Evolutionary conservation across 176 grass and related monocot species (phyloP).

Genomic region (sorghum (Sorghum bicolor)): DNA sequence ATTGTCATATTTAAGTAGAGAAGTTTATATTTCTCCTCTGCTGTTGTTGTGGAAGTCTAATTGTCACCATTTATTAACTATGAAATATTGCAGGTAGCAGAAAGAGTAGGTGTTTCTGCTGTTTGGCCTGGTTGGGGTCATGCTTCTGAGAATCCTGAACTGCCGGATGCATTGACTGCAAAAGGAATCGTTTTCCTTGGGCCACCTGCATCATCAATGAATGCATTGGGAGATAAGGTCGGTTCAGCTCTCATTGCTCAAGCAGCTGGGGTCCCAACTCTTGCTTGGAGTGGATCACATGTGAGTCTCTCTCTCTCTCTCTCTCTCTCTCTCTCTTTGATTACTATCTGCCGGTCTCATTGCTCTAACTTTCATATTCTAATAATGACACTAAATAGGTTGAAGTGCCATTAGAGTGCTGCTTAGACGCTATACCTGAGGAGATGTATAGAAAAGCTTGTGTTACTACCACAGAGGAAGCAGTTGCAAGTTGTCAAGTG

Average conservation of each 20-base stretch:
- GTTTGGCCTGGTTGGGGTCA: conserved; percentile 99
- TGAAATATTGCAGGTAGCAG: conserved; percentile 55
- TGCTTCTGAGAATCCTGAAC: conserved; percentile 97
- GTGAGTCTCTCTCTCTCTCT: conserved; percentile 46
- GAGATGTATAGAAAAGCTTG: conserved; percentile 94
- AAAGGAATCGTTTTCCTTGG: conserved; percentile 93
- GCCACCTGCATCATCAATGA: conserved; percentile 84
- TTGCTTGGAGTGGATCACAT: conserved; percentile 95
- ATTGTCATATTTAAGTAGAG: neutral
- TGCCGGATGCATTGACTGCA: conserved; percentile 70
- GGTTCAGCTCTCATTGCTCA: conserved; percentile 98
- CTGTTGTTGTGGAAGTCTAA: neutral
- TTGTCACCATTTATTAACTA: neutral
- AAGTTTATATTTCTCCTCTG: neutral
- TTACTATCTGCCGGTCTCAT: conserved; percentile 10
- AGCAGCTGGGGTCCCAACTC: conserved; percentile 93
- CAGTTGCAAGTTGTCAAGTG: conserved; percentile 86
- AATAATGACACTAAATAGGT: conserved; percentile 44
- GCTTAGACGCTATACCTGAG: conserved; percentile 71
- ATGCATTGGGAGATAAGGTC: conserved; percentile 93
- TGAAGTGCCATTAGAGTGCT: conserved; percentile 68
- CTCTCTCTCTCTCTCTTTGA: conserved; percentile 20
- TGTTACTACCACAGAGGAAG: conserved; percentile 93
- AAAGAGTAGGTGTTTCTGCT: conserved; percentile 76
- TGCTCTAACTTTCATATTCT: conserved; percentile 9